Conservation (phyloP, 1,284 basidiomycete genomes). For the Schizophyllum amplum region DNA sequence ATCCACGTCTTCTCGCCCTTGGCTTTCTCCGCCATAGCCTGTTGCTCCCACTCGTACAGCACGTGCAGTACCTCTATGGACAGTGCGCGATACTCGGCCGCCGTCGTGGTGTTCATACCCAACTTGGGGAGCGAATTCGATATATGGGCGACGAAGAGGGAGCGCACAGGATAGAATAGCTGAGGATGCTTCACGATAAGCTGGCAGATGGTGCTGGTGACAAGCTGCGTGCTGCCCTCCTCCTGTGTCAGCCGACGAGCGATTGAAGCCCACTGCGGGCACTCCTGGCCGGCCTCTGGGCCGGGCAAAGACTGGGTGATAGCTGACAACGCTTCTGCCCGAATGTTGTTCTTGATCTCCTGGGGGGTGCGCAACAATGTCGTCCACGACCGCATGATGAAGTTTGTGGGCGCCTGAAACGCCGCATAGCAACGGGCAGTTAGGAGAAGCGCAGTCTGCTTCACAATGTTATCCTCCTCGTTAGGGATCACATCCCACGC, state of each 20-base stretch:
- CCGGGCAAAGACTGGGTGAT: conserved; percentile 82
- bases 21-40: conserved; percentile 29
- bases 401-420: conserved; percentile 89
- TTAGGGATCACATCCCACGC: conserved; percentile 86
- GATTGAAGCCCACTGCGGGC: conserved; percentile 84
- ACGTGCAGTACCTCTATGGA: conserved; percentile 83
- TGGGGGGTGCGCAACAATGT: conserved; percentile 84
- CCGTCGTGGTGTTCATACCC: conserved; percentile 70
- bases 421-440: conserved; percentile 92
- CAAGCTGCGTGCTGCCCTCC: conserved; percentile 73
- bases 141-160: conserved; percentile 94
- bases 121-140: conserved; percentile 86
- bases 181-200: conserved; percentile 89
- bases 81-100: conserved; percentile 74
- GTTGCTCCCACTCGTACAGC: conserved; percentile 84
- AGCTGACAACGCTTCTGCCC: conserved; percentile 82
- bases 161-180: conserved; percentile 90
- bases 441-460: conserved; percentile 90
- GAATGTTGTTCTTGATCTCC: conserved; percentile 76
- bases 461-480: conserved; percentile 85
- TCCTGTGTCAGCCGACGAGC: conserved; percentile 86
- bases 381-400: conserved; percentile 91
- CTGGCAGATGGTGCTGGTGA: conserved; percentile 81
- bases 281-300: conserved; percentile 51
- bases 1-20: conserved; percentile 42